A percentile compares a stretch with the other conserved stretches of the same genome.
Evolutionary conservation across 2,329 filamentous ascomycete genomes (phyloP).

Genomic region (Neonectria neomacrospora): DNA sequence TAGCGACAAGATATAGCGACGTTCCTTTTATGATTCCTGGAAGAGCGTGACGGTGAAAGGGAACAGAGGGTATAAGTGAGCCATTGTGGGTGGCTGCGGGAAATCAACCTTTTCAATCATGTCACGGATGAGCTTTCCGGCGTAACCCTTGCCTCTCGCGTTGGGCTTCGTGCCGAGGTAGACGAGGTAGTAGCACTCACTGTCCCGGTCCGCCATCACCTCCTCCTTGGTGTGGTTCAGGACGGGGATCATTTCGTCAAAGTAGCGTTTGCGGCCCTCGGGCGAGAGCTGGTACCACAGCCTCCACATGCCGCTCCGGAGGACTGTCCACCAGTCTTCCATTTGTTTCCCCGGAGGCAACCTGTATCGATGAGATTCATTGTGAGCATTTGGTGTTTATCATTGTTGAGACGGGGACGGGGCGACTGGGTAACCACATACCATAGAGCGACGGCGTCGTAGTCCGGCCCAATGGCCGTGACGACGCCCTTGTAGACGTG

Average conservation of each 20-base stretch:
- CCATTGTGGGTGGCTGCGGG: background rate
- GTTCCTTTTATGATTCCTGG: background rate
- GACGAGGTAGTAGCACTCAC: constrained; percentile 81
- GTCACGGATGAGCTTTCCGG: constrained; percentile 75
- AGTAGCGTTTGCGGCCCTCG: constrained; percentile 80
- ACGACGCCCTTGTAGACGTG: constrained; percentile 80
- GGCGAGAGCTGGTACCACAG: constrained; percentile 78
- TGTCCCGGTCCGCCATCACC: constrained; percentile 74
- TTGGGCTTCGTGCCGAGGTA: constrained; percentile 82
- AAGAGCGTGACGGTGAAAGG: background rate
- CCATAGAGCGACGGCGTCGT: constrained; percentile 84
- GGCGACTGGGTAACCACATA: constrained; percentile 54
- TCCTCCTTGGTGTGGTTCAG: constrained; percentile 77
- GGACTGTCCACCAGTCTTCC: constrained; percentile 76
- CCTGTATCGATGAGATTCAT: constrained; percentile 56
- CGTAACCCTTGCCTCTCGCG: constrained; percentile 78
- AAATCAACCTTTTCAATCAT: constrained; percentile 70
- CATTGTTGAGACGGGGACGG: background rate
- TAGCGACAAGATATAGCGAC: background rate
- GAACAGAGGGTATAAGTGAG: background rate
- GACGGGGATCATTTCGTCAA: constrained; percentile 79
- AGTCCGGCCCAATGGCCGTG: constrained; percentile 78
- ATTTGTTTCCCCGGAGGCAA: constrained; percentile 79
- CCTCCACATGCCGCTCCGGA: constrained; percentile 82
- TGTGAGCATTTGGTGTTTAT: constrained; percentile 12